phyloP scores from a whole-genome alignment of 1,139 yeast genomes.

The Suzukiozyma palmioleophila region DNA sequence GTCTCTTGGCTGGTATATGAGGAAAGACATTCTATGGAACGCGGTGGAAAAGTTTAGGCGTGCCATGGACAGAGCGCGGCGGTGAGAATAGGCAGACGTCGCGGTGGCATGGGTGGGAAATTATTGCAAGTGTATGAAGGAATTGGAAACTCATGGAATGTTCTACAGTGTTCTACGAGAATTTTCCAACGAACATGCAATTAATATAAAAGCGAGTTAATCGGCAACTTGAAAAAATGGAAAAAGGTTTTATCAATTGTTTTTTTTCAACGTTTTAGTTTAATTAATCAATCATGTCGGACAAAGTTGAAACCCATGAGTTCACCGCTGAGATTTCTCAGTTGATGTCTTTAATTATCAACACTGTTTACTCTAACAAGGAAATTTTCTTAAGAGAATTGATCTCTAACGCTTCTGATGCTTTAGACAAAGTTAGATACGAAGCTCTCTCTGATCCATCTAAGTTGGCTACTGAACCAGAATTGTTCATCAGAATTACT shows the following conservation, averaged over 20 bases:
- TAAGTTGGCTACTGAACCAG: constrained; percentile 92
- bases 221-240: not conserved
- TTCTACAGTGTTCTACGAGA: constrained; percentile 2
- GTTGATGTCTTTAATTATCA: constrained; percentile 99
- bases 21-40: too few species aligned
- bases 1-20: too few species aligned
- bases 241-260: not conserved
- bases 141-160: constrained; percentile 1
- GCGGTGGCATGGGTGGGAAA: not conserved
- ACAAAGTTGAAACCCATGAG: constrained; percentile 80
- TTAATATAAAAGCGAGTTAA: constrained; percentile 3
- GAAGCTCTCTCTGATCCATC: constrained; percentile 92
- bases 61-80: not conserved
- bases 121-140: not conserved
- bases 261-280: not conserved
- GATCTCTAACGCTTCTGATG: constrained; percentile 90
- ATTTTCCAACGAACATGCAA: constrained; percentile 1
- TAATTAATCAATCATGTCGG: constrained; percentile 42
- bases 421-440: constrained; percentile 92
- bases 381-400: constrained; percentile 99
- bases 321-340: constrained; percentile 99
- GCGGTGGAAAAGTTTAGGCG: not conserved
- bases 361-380: constrained; percentile 99
- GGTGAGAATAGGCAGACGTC: not conserved
- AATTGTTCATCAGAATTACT: constrained; percentile 93